Evolutionary conservation across 306 rosid genomes (phyloP), one percentile per base, ranked within the genome.

Genomic region (Purshia tridentata): DNA sequence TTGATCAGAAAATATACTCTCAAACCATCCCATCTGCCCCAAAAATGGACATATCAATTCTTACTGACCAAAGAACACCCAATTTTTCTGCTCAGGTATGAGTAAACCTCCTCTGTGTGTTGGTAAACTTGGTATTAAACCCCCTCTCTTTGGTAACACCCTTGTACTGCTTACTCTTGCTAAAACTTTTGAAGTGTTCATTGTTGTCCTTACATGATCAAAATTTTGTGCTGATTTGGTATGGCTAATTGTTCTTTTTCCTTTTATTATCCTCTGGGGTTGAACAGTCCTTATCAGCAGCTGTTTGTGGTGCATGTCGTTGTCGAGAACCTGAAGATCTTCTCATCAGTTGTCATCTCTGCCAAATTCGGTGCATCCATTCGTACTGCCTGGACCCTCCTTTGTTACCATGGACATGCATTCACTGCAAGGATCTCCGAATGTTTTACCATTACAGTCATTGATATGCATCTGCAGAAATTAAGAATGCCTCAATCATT

Each of bases 381-480:
- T 70, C 73, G 35, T 91, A 91, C 76, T 93, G 98, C 86, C 85
- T 91, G 86, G 97, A 93, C 82, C 98, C 97, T 52, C 85, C 83
- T 39, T 75, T 87, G 69, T 23, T 75, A 50, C 92, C 96, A 16
- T 93, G 98, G 98, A 82, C 86, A 46, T 93, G 98, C 86, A 74
- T 37, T 59, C 87, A 79, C 83, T 93, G 98, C 83, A 91, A 81
- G 63, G 92, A 93, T 58, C 90, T 91, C 48, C 86, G 72, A 72
- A 83, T 72, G 80, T 70, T 84, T 13, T 87, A 72, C 59, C 79
- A 70, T 81, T 70, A 52, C 56, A 73, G 15, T 45, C 70, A 63
- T 58, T 82, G 78, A 77, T 58, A 6, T 2, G 56, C 48, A 12
- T 49, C 69, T 9, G 52, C 15, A 41, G 14, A 51, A 53, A 52